Evolutionary conservation across 345 rosid genomes (phyloP), one percentile per base, ranked within the genome.

Genomic region (Populus pruinosa): DNA sequence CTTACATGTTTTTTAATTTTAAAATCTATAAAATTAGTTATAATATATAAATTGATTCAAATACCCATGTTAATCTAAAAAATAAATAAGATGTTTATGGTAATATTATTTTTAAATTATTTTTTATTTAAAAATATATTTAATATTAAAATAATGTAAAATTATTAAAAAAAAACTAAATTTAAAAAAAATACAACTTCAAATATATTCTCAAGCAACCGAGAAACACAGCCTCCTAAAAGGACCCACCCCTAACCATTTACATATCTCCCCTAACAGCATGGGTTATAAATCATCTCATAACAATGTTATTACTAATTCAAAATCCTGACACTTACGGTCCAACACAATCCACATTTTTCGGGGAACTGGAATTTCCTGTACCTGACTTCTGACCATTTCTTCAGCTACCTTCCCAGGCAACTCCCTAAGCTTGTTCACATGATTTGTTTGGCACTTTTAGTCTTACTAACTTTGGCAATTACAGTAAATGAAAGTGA

Each of bases 251-350:
- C 38, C 35, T 65, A 39, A 75, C 72, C 75, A 69, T 80, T 2
- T 31, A 80, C 77, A 80, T 76, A 83, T 65, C 44, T 72, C 56
- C 56, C 41, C 56, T 50, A 20, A 50, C 55, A 71, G 35, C 67
- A 55, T 21, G 56, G 38, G 25, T 69, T 69, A 69, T 25, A 38
- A 2, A 69, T 38, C 49, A n/a, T 43, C 2, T 31, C 33, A 31
- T 31, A 31, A 3, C 41, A 36, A n/a, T n/a, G n/a, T n/a, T n/a
- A 49, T 8, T 70, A 23, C 39, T 21, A 47, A 70, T 70, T 49
- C 38, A 70, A 47, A 70, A 49, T 14, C 74, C 31, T 70, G 67
- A 50, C 25, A 29, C 50, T 5, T 44, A 23, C 35, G 69, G 68
- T 44, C 11, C n/a, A 75, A 43, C 10, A 75, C 70, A 47, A 65